These are phyloP conservation scores for Penicillium sp. DNA, from an alignment of 2,329 filamentous ascomycete genomes.

Conservation along the genomic window DNA sequence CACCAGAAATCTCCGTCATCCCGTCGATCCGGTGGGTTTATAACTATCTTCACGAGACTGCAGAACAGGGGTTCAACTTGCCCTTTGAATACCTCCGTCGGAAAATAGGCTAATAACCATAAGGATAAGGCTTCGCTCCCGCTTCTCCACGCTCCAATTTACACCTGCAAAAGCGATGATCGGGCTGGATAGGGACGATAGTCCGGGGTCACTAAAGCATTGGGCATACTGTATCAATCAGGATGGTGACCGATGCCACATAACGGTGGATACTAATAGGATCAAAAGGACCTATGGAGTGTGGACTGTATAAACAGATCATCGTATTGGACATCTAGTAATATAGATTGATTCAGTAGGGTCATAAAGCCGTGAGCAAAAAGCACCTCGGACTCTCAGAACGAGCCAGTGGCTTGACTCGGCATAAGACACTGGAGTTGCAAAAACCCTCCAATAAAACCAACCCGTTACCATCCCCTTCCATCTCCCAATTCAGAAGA, in stretches of 20 bases:
- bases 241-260: neutral
- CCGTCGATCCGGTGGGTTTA: neutral
- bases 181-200: neutral
- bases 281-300: neutral
- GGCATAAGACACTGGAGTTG: neutral
- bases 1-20: neutral
- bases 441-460: constrained; percentile 6
- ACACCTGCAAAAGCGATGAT: neutral
- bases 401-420: neutral
- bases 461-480: neutral
- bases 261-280: neutral
- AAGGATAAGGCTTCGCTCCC: neutral
- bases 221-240: neutral
- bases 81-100: neutral
- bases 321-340: neutral
- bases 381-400: no score
- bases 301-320: neutral
- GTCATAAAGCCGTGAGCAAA: no score
- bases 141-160: neutral
- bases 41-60: neutral
- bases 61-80: neutral
- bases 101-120: neutral
- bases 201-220: neutral
- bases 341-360: no score
- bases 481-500: neutral